Percentiles rank a stretch among this genome's conserved stretches.
phyloP scores from a whole-genome alignment of 2,329 filamentous ascomycete species.

The Nakataea oryzae region DNA sequence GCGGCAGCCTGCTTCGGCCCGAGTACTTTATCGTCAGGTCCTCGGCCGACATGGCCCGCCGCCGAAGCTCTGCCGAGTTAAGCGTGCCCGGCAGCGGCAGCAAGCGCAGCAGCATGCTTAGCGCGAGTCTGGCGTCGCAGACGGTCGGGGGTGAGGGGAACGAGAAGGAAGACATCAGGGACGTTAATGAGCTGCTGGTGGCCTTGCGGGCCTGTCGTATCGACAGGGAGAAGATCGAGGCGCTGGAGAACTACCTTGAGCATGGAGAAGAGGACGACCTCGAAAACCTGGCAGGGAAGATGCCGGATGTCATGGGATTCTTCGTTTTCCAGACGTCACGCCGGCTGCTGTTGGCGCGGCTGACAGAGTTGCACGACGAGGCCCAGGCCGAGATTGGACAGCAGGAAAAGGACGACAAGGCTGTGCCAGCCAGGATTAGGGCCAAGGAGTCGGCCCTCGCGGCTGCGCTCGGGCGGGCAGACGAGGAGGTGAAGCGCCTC shows the following conservation, averaged over 20 bases:
- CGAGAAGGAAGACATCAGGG: constrained; percentile 35
- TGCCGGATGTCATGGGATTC: constrained; percentile 75
- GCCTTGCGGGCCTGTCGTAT: constrained; percentile 60
- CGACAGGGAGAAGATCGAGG: constrained; percentile 81
- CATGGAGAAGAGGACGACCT: constrained; percentile 67
- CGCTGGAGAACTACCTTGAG: constrained; percentile 70
- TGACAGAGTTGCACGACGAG: constrained; percentile 55
- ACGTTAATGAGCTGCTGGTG: constrained; percentile 59
- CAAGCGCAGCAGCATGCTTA: constrained; percentile 5
- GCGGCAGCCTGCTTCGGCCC: constrained; percentile 46
- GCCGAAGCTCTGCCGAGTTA: constrained; percentile 10
- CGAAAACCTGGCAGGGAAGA: constrained; percentile 60
- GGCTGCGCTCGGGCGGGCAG: constrained; percentile 63
- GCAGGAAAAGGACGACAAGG: constrained; percentile 13
- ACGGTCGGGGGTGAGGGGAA: constrained; percentile 39
- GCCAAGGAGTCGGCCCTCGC: constrained; percentile 42
- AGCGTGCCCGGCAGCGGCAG: constrained; percentile 21
- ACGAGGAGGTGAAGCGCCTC: constrained; percentile 68
- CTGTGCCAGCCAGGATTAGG: constrained; percentile 12
- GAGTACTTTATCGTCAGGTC: constrained; percentile 73
- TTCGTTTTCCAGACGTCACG: constrained; percentile 88
- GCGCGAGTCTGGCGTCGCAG: not conserved
- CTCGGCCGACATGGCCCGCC: constrained; percentile 27
- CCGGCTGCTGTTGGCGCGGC: constrained; percentile 59
- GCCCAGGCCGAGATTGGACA: constrained; percentile 35